Base-by-base conservation (phyloP, 768 basidiomycete species). In the Mrakia frigida region DNA sequence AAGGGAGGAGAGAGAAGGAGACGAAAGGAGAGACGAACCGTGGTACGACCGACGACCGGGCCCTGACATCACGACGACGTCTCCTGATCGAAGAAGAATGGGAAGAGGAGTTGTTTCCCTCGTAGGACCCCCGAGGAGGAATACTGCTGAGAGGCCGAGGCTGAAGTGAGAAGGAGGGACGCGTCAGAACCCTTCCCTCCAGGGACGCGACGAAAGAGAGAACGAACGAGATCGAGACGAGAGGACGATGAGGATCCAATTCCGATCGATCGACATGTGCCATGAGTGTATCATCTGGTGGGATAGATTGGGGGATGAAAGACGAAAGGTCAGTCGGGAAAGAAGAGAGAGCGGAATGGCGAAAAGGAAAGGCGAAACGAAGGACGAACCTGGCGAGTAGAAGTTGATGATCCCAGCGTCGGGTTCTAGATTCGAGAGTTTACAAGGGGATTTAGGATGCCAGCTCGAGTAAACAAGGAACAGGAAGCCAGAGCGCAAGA, bases 381-480 rank as follows among this genome's bases (percentile, higher is more conserved):
- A 46, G n/a, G 43, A 50, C 46, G 46, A 50, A 50, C 90, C 91
- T 63, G 87, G 87, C 82, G 94, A 92, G 81, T 97, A 98, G 81
- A 94, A 97, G 82, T 98, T 98, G 73, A 97, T 91, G 71, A 98
- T 97, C 11, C 95, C 96, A 16, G 94, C 95, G 81, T 99, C 96
- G 5, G 95, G 93, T 81, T 92, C 94, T 95, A 79, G 31, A 39
- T 33, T 74, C 71, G 67, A 74, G 72, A 50, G 46, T n/a, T n/a
- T n/a, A 50, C 46, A 4, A 50, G 43, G 9, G 14, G 46, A 16
- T 14, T 4, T 5, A 46, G 59, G 53, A 23, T 37, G 28, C 16
- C 25, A 61, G 23, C 23, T 31, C 13, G 5, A 37, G 39, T 33
- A 25, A n/a, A n/a, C 18, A 23, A 23, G 63, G 11, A 0, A 2